Base-by-base conservation (phyloP, 495 filamentous ascomycete genomes). In the Echria macrotheca region DNA sequence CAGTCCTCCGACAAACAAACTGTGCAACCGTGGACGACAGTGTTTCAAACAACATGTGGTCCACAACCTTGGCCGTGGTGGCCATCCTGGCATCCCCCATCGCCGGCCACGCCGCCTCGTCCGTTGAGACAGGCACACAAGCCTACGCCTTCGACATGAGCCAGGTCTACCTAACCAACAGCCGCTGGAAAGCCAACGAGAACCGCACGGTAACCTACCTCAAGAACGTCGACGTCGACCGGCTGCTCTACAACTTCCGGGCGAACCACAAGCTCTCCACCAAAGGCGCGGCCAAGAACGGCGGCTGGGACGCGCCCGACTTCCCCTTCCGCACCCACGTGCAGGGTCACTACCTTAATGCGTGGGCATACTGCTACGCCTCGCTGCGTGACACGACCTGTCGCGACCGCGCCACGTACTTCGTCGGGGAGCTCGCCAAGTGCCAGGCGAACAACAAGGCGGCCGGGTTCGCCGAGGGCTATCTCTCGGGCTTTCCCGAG, bases 301-400 rank as follows among this genome's bases (percentile, higher is more conserved):
- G 61, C 9, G 67, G 67, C 10, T 70, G 67, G 67, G 67, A 70
- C 53, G 64, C 56, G 1, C 67, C 67, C 4, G 47, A 55, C 37
- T 70, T 70, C 35, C 67, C 67, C 12, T 70, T 70, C 43, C 67
- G 67, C 29, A 55, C 59, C 9, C 67, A 70, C 29, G 37, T 53
- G 35, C 67, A 70, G 47, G 67, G 67, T 2, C 67, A 70, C 53
- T 58, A 56, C 12, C 64, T 70, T 12, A 65, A 55, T 3, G 67
- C 59, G 1, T 67, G 61, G 61, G 26, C 44, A 10, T 24, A 46
- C 1, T 46, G 44, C 31, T 33, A 46, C 19, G 21, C 31, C 2
- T 32, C 52, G 11, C 53, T 61, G 4, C 41, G 57, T 9, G 61
- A 68, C 42, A 47, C 44, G 2, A 40, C n/a, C 3, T 70, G 67